phyloP scores from a whole-genome alignment of 768 basidiomycete genomes.

The Cystofilobasidium macerans region DNA sequence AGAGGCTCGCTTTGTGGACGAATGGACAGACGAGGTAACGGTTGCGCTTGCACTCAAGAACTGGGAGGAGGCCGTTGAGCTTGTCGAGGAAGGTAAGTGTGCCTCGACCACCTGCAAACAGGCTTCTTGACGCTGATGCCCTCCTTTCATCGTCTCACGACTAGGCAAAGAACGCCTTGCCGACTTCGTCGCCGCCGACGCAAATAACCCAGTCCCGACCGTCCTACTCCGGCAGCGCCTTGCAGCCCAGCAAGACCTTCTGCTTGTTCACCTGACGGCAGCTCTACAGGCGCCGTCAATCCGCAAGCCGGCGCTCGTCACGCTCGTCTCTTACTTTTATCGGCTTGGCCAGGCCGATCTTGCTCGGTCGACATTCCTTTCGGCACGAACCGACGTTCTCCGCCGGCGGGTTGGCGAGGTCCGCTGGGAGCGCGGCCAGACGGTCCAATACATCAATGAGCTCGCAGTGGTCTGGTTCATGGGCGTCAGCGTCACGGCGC shows the following conservation, averaged over 20 bases:
- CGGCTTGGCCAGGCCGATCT: conserved; percentile 64
- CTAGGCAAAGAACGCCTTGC: conserved; percentile 10
- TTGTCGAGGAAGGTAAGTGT: conserved; percentile 66
- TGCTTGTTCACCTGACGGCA: conserved; percentile 59
- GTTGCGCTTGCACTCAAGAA: conserved; percentile 80
- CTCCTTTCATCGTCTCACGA: background rate
- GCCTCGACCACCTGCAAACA: background rate
- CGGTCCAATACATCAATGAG: conserved; percentile 73
- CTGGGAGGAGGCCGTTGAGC: conserved; percentile 73
- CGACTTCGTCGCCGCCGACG: background rate
- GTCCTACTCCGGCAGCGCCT: conserved; percentile 52
- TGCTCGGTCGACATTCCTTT: conserved; percentile 71
- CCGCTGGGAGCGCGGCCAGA: conserved; percentile 68
- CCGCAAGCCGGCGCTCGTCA: conserved; percentile 62
- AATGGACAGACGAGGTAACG: conserved; percentile 81
- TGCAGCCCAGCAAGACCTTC: conserved; percentile 52
- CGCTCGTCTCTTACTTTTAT: conserved; percentile 58
- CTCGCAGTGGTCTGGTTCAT: conserved; percentile 83
- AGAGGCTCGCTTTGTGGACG: conserved; percentile 75
- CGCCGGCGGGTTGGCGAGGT: conserved; percentile 71
- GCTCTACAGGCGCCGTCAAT: conserved; percentile 65
- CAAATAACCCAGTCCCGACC: background rate
- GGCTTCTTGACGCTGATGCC: background rate
- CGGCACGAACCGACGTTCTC: conserved; percentile 64
- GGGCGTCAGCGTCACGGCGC: conserved; percentile 88